Conservation (phyloP, 164 flowering plant genomes). For the Santalum album region DNA sequence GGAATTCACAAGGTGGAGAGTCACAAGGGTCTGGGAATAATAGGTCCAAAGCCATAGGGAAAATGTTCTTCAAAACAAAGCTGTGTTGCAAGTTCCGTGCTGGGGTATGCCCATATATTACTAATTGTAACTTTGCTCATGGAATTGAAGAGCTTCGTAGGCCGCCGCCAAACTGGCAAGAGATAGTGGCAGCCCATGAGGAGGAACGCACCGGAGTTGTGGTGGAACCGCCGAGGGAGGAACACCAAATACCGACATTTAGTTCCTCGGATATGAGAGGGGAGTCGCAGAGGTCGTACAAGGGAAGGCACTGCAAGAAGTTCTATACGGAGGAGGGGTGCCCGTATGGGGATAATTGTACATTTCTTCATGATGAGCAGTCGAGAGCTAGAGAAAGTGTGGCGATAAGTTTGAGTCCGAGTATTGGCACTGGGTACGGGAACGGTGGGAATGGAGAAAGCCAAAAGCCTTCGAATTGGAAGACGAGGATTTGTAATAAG, state of each 20-base stretch:
- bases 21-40: conserved; percentile 22
- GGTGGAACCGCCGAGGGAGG: conserved; percentile 60
- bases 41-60: conserved; percentile 77
- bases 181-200: conserved; percentile 80
- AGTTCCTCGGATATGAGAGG: conserved; percentile 33
- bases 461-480: conserved; percentile 94
- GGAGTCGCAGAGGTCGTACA: conserved; percentile 75
- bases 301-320: conserved; percentile 95
- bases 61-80: conserved; percentile 94
- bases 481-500: conserved; percentile 95
- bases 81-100: conserved; percentile 90
- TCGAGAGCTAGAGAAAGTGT: conserved; percentile 88
- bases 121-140: conserved; percentile 95
- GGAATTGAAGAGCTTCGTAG: conserved; percentile 82
- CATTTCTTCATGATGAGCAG: conserved; percentile 93
- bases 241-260: conserved; percentile 76
- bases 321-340: conserved; percentile 97
- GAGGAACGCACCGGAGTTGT: conserved; percentile 35
- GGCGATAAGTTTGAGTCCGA: conserved; percentile 88
- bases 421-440: conserved; percentile 48
- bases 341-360: conserved; percentile 89
- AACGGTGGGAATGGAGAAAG: conserved; percentile 27
- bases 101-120: conserved; percentile 88
- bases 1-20: conserved; percentile 40
- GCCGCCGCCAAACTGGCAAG: conserved; percentile 98